These are phyloP conservation scores for Eruca vesicaria DNA, from an alignment of 441 rosid genomes.

Conservation along the genomic window DNA sequence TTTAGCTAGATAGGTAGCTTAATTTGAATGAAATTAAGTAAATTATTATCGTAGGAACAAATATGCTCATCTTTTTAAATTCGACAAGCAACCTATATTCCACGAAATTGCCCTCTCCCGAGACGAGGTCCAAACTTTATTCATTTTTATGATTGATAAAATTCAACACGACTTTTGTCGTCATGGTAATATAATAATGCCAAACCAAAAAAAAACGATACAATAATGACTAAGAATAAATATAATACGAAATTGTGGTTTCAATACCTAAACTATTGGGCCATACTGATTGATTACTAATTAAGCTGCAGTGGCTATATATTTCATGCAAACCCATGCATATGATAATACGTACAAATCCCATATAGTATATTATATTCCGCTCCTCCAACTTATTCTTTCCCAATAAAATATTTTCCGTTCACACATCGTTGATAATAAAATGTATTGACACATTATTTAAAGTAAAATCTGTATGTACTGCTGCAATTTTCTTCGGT, in stretches of 20 bases:
- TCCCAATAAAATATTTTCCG: conserved; percentile 9
- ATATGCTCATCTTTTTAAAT: conserved; percentile 3
- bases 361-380: conserved; percentile 17
- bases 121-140: conserved; percentile 29
- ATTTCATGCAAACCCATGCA: conserved; percentile 43
- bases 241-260: conserved; percentile 18
- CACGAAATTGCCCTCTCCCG: conserved; percentile 24
- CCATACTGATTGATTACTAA: conserved; percentile 30
- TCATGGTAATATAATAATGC: conserved; percentile 17
- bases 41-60: not conserved
- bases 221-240: conserved; percentile 6
- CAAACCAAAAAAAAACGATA: conserved; percentile 17
- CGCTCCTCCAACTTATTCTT: conserved; percentile 26
- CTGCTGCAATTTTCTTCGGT: conserved; percentile 16
- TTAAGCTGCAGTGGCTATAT: conserved; percentile 32
- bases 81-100: conserved; percentile 33
- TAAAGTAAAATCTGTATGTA: not conserved
- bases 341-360: conserved; percentile 33
- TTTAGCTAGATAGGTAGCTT: not conserved
- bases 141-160: conserved; percentile 10
- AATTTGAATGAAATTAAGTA: not conserved
- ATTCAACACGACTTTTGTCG: conserved; percentile 18
- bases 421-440: conserved; percentile 14
- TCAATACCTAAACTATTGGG: conserved; percentile 29
- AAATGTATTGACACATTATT: not conserved